Base-by-base conservation (phyloP, 768 basidiomycete genomes). In the Multifurca ochricompacta region DNA sequence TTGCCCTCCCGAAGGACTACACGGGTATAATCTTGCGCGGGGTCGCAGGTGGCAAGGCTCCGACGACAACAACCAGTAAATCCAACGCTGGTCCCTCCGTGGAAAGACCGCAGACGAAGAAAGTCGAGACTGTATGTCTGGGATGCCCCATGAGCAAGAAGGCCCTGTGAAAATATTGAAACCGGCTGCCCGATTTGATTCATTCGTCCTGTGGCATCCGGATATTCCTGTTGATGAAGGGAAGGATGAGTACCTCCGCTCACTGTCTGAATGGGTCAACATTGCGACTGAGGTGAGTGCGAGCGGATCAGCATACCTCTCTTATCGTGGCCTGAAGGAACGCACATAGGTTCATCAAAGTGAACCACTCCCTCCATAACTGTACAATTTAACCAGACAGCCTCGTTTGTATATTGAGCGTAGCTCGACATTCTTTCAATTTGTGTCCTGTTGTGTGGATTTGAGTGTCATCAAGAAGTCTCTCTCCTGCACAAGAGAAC, bases 161-260 rank as follows among this genome's bases (percentile, higher is more conserved):
- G 65, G 46, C 14, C 61, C 63, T 0, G 65, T 63, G 19, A 72
- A 72, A 41, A 67, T 59, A 10, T 66, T 87, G 52, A 62, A 69
- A 6, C 77, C 83, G 4, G 68, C 70, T 3, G 75, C 77, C 0
- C 74, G 72, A 43, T 91, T 91, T 63, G 71, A 76, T 3, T 80
- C 79, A 1, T 79, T 91, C 59, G 77, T 78, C n/a, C 64, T 91
- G 21, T 91, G 89, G 89, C 74, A 81, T 54, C 77, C 83, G 4
- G 90, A 91, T 66, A 75, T 77, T 19, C 78, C 80, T 0, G 79
- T 86, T 1, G 82, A 90, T 56, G 81, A 81, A 48, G 78, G 75
- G 3, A 73, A 69, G 36, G 89, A 91, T 63, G 87, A 88, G 61
- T 91, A 91, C 65, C 66, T 76, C 42, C 74, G 85, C 14, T 70